phyloP scores from a whole-genome alignment of 208 protist species.

The Phytomonas francai region DNA sequence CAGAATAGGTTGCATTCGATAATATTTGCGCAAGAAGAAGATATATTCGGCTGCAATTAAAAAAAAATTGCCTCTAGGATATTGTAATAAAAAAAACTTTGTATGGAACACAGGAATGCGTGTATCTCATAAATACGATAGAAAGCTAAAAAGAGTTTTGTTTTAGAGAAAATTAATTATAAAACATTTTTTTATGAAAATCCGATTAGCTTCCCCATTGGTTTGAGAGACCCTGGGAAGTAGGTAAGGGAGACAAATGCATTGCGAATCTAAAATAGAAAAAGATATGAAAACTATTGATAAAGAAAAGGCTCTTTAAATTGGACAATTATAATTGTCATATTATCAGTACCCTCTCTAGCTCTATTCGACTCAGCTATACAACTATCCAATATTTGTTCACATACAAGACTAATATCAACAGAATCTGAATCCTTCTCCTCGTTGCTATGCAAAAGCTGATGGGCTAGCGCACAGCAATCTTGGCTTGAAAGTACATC shows the following conservation, averaged over 20 bases:
- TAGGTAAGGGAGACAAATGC: background rate
- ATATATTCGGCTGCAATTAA: slow-evolving; percentile 1
- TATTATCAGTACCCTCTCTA: slow-evolving; percentile 75
- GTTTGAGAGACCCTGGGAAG: background rate
- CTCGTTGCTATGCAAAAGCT: slow-evolving; percentile 25
- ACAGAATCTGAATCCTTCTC: slow-evolving; percentile 13
- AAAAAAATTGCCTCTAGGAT: slow-evolving; percentile 4
- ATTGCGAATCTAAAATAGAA: background rate
- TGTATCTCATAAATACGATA: slow-evolving; percentile 6
- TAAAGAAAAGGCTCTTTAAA: slow-evolving; percentile 76
- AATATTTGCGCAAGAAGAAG: background rate
- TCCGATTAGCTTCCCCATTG: background rate
- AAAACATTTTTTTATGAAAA: background rate
- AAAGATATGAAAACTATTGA: slow-evolving; percentile 10
- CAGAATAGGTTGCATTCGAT: background rate
- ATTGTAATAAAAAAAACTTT: background rate
- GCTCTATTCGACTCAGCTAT: slow-evolving; percentile 49
- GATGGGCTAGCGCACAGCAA: slow-evolving; percentile 48
- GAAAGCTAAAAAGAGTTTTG: slow-evolving; percentile 8
- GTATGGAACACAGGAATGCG: slow-evolving; percentile 6
- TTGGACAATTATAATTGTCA: slow-evolving; percentile 84
- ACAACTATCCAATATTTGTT: slow-evolving; percentile 67
- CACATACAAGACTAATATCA: slow-evolving; percentile 72
- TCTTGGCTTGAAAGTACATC: slow-evolving; percentile 85
- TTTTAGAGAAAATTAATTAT: slow-evolving; percentile 1